phyloP scores from a whole-genome alignment of 305 asterid species.

The Ilex paraguariensis region DNA sequence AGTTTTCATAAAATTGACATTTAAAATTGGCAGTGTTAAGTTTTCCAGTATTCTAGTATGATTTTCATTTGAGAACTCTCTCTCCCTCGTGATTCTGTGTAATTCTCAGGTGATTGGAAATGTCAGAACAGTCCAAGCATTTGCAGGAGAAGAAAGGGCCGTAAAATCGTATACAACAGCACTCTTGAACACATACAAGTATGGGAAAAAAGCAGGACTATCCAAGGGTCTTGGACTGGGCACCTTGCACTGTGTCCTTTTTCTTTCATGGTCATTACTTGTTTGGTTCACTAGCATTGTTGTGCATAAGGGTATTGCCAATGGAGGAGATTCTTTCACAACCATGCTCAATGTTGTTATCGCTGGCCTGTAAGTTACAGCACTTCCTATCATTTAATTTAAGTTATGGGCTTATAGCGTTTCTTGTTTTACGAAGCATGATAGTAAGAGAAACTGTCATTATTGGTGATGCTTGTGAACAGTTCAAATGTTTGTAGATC shows the following conservation, averaged over 20 bases:
- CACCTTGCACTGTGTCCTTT: conserved; percentile 79
- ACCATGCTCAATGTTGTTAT: conserved; percentile 98
- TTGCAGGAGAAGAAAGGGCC: conserved; percentile 87
- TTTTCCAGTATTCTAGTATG: too few relatives aligned
- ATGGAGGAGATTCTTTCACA: conserved; percentile 95
- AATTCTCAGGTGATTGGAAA: conserved; percentile 69
- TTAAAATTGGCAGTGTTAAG: too few relatives aligned
- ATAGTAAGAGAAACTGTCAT: too few relatives aligned
- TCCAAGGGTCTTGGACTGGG: conserved; percentile 97
- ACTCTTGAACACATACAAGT: conserved; percentile 58
- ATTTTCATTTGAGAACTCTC: too few relatives aligned
- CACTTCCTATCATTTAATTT: too few relatives aligned
- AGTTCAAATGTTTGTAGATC: too few relatives aligned
- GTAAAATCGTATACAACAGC: conserved; percentile 56
- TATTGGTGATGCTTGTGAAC: too few relatives aligned
- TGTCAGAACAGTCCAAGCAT: conserved; percentile 92
- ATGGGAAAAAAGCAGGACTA: conserved; percentile 83
- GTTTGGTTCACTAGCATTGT: conserved; percentile 93
- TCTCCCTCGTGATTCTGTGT: not conserved
- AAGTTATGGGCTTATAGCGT: too few relatives aligned
- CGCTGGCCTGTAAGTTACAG: conserved; percentile 75
- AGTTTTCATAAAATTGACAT: too few relatives aligned
- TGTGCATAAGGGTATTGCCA: conserved; percentile 81
- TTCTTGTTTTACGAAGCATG: too few relatives aligned
- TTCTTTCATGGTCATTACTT: conserved; percentile 91